Percentiles rank a stretch among this genome's conserved stretches.
phyloP scores from a whole-genome alignment of 2,329 filamentous ascomycete genomes.

The Aulographum hederae region DNA sequence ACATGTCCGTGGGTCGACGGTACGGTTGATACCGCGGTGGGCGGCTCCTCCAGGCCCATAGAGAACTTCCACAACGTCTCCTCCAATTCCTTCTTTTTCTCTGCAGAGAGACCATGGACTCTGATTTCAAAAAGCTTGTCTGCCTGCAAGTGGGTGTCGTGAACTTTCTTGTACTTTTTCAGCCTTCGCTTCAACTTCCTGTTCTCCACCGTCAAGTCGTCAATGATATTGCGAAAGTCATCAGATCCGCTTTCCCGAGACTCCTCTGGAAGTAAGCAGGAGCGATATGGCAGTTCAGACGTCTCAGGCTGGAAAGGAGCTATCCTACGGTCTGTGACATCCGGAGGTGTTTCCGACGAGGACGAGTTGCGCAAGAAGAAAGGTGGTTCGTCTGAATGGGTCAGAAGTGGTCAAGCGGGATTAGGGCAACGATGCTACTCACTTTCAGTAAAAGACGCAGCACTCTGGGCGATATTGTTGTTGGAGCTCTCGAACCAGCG shows the following conservation, averaged over 20 bases:
- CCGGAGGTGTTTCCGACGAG: constrained; percentile 23
- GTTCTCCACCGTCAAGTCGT: constrained; percentile 73
- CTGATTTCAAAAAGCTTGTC: constrained; percentile 75
- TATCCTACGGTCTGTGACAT: constrained; percentile 2
- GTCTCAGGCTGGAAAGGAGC: constrained; percentile 1
- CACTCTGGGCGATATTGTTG: constrained; percentile 24
- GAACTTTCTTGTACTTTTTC: constrained; percentile 49
- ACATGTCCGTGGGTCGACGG: constrained; percentile 10
- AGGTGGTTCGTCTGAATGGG: constrained; percentile 21
- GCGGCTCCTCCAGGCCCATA: constrained; percentile 37
- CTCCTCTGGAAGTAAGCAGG: constrained; percentile 16
- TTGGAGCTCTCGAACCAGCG: constrained; percentile 34
- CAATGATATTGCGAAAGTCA: constrained; percentile 67
- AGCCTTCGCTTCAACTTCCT: constrained; percentile 58
- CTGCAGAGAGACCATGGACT: constrained; percentile 51
- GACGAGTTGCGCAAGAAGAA: constrained; percentile 27
- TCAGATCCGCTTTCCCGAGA: constrained; percentile 42
- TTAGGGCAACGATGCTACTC: too few relatives aligned
- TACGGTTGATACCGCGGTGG: constrained; percentile 22
- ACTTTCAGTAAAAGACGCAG: too few relatives aligned
- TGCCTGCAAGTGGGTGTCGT: constrained; percentile 46
- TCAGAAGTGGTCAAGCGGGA: too few relatives aligned
- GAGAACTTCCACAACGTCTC: constrained; percentile 54
- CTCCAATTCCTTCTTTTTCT: constrained; percentile 62
- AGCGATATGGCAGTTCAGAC: constrained; percentile 7